phyloP scores from a whole-genome alignment of 2,329 filamentous ascomycete species.

The Cordyceps javanica region DNA sequence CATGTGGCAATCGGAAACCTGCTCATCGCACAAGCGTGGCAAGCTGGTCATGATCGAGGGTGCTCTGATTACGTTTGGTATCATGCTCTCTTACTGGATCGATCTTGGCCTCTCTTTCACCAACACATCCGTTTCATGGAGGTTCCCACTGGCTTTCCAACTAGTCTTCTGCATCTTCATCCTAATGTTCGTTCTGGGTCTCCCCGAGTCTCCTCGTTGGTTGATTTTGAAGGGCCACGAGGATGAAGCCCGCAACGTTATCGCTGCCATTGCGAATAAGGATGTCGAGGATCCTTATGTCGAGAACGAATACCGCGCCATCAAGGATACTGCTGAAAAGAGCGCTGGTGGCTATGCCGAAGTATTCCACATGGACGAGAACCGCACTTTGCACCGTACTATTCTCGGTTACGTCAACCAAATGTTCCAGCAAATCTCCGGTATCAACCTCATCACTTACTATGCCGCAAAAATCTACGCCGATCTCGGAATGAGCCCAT shows the following conservation, averaged over 20 bases:
- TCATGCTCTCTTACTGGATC: slow-evolving; percentile 55
- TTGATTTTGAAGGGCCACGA: slow-evolving; percentile 40
- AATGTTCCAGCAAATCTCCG: slow-evolving; percentile 60
- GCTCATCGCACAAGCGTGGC: slow-evolving; percentile 50
- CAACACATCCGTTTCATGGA: slow-evolving; percentile 38
- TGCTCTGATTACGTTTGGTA: slow-evolving; percentile 50
- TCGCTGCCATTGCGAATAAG: slow-evolving; percentile 48
- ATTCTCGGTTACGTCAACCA: slow-evolving; percentile 57
- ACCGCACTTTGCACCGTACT: slow-evolving; percentile 52
- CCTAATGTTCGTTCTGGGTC: slow-evolving; percentile 42
- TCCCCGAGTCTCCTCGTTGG: slow-evolving; percentile 50
- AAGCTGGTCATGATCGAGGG: slow-evolving; percentile 57
- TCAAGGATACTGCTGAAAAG: slow-evolving; percentile 64
- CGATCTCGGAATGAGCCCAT: slow-evolving; percentile 45
- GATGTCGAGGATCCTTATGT: slow-evolving; percentile 52
- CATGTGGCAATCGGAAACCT: slow-evolving; percentile 57
- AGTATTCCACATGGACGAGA: slow-evolving; percentile 52
- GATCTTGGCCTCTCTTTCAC: slow-evolving; percentile 52
- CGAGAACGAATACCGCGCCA: slow-evolving; percentile 51
- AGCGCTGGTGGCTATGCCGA: slow-evolving; percentile 55
- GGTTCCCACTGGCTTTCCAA: slow-evolving; percentile 52
- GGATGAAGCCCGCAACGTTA: slow-evolving; percentile 41
- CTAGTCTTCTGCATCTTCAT: slow-evolving; percentile 55
- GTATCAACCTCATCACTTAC: slow-evolving; percentile 57
- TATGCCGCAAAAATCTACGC: slow-evolving; percentile 55